Evolutionary conservation across 441 rosid species (phyloP), one percentile per base, ranked within the genome.

Genomic region (Jatropha multifida): DNA sequence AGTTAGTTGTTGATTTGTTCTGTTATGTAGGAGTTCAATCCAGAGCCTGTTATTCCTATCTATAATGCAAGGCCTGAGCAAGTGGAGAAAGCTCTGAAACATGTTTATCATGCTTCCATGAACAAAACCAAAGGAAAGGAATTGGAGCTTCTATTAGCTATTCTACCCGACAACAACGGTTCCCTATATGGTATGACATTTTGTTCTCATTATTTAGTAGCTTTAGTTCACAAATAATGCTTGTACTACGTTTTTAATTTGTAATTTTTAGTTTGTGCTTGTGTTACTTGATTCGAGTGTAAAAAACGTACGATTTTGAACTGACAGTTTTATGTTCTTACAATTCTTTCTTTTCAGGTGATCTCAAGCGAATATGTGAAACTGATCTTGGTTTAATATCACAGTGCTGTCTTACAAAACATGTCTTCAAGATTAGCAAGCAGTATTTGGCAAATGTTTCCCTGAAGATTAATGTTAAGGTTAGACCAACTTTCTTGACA

Each of bases 161-260:
- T 96, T 83, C 85, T 96, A 76, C 99, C 99, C 7, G 99, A 96
- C 85, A 94, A 88, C 80, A 96, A 94, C 67, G 99, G 99, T 27
- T 86, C 99, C 63, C 87, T 94, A 63, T 96, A 96, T 74, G 99
- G 99, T 95, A 88, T 75, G 81, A 44, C n/a, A 48, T 74, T 27
- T 27, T 27, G 37, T 17, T 46, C 60, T 48, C 41, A 51, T 26
- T 38, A 56, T 56, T 75, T 56, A 26, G 37, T 58, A 20, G 27
- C 68, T 23, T 48, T n/a, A 3, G 7, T 72, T 27, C 48, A 13
- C 23, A 41, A 17, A 63, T 18, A 38, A 49, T 32, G 52, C 52
- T 26, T 54, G 44, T 67, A 59, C 69, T 67, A 52, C 59, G 23
- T n/a, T 65, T 20, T 58, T 18, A 18, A 23, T 37, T 23, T 37